Base-by-base conservation (phyloP, 805 yeast species). In the Isabelozyma gotoi region DNA sequence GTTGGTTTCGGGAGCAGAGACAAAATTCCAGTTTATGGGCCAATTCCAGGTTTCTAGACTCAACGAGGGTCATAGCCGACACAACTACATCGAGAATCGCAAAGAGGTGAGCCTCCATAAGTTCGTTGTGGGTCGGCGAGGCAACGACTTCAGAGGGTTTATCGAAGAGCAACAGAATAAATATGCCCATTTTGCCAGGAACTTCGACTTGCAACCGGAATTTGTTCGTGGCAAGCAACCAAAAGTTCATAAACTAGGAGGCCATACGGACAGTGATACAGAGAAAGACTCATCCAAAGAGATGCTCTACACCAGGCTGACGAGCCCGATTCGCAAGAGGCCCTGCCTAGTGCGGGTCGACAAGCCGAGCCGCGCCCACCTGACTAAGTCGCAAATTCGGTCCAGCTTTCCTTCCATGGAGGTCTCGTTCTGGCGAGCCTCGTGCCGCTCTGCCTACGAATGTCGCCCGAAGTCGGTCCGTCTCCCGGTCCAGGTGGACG, bases 161-260 rank as follows among this genome's bases (percentile, higher is more conserved):
- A 41, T 33, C 4, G 38, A 24, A 6, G 19, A 31, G 40, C 33
- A 42, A 42, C 34, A 35, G 8, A 10, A 27, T 17, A 36, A 24
- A 38, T 20, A 18, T n/a, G 7, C 24, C 4, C 15, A 16, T 17
- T 5, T 12, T n/a, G 49, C 49, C 5, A 27, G 49, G 15, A 40
- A n/a, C n/a, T n/a, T n/a, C n/a, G n/a, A n/a, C n/a, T n/a, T n/a
- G n/a, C n/a, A n/a, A n/a, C 29, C 12, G 29, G 12, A 24, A 3
- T 24, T 2, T 4, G 29, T 15, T 19, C 12, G 31, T 32, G 17
- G 15, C 17, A 32, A 32, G 10, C 34, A 3, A 32, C 29, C 39
- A 4, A 7, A 15, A 11, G 7, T 7, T 24, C 12, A 15, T 5
- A 4, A 31, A 2, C 17, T 36, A 15, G 39, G 39, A 8, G 39